Evolutionary conservation across 225 moss, liverwort and hornwort genomes (phyloP), one percentile per base, ranked within the genome.

Genomic region (Pseudisothecium myosuroides): DNA sequence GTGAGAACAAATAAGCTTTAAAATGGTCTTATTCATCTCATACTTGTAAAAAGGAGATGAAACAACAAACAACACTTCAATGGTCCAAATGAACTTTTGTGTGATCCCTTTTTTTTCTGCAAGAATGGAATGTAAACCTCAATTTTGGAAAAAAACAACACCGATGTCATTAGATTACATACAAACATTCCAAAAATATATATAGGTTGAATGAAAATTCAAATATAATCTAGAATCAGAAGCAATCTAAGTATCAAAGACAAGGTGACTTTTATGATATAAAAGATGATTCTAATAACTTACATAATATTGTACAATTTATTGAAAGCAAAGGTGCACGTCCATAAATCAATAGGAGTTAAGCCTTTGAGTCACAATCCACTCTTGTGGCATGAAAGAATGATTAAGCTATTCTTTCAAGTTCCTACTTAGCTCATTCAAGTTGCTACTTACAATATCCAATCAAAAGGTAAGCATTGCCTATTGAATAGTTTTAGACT

Each of bases 81-180:
- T 71, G 14, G 26, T 71, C 2, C 2, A 71, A 41, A 39, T 21
- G 4, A n/a, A 14, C 7, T 71, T 41, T 41, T 27, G 8, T 71
- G 1, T 26, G 0, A 69, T 10, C 10, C 8, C 1, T 6, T 17
- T 1, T 14, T 72, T 47, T 17, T 29, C n/a, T n/a, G 11, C 45
- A 74, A 47, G 3, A 47, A 29, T 47, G 10, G 10, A 29, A 45
- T 47, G 17, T 6, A 74, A 45, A 75, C 31, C 12, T 75, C 7
- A 20, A 11, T 49, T 28, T 32, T 19, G 1, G 14, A 19, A 47
- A 17, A 75, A 19, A 5, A 37, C 2, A 21, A n/a, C 0, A n/a
- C 2, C 3, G 1, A 68, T 68, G 13, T 39, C 4, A 39, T 69
- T 32, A 20, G 10, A 75, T 20, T 74, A 11, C 11, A 47, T 18